These are phyloP conservation scores for Conticribra weissflogii DNA, from an alignment of 108 stramenopile genomes.

Conservation along the genomic window DNA sequence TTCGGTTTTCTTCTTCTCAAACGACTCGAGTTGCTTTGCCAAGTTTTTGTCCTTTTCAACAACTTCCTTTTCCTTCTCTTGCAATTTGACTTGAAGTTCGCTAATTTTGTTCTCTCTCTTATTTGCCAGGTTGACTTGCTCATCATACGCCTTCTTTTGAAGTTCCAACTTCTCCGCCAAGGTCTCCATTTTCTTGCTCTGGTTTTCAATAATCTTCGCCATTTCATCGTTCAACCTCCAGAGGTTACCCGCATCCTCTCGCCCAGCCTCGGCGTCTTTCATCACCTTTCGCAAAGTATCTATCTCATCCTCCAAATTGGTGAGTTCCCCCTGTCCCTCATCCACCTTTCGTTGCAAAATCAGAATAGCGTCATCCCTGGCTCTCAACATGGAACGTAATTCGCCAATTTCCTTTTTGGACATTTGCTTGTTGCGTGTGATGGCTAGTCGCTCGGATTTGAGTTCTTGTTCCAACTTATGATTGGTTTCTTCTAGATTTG, in stretches of 20 bases:
- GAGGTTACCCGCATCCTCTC: conserved; percentile 16
- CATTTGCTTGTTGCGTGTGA: conserved; percentile 5
- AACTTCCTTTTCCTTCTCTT: conserved; percentile 19
- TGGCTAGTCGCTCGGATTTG: background rate
- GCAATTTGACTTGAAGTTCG: conserved; percentile 15
- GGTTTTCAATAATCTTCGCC: conserved; percentile 37
- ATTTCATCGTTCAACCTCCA: conserved; percentile 42
- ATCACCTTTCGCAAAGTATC: conserved; percentile 23
- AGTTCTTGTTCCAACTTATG: background rate
- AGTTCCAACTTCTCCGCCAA: conserved; percentile 26
- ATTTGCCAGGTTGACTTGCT: conserved; percentile 12
- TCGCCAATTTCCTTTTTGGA: conserved; percentile 27
- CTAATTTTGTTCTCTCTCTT: conserved; percentile 19
- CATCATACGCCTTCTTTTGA: conserved; percentile 26
- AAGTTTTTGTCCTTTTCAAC: background rate
- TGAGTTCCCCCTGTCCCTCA: conserved; percentile 24
- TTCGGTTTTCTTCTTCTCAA: background rate
- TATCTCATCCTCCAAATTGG: conserved; percentile 40
- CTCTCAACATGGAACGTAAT: conserved; percentile 36
- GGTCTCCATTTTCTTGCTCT: conserved; percentile 36
- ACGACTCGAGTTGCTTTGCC: background rate
- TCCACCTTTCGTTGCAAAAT: conserved; percentile 31
- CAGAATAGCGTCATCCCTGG: conserved; percentile 44
- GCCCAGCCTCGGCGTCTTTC: conserved; percentile 7
- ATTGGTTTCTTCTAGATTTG: too few species aligned